A percentile compares a stretch with the other conserved stretches of the same genome.
Conservation (phyloP, 2,329 filamentous ascomycete genomes). For the Colletotrichum eleusines region DNA sequence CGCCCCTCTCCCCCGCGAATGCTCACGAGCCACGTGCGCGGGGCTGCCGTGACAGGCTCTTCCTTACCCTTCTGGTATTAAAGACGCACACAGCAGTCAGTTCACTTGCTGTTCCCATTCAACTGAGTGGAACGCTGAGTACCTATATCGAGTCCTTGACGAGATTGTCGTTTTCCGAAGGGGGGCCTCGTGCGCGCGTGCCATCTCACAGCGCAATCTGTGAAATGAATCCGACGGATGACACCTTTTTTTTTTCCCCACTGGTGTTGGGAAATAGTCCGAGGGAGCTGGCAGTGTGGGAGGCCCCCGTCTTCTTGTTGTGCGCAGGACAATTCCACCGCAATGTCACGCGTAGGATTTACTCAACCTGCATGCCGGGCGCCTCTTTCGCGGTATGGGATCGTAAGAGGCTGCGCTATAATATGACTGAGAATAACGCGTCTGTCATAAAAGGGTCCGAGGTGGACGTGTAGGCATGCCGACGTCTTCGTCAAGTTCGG, state of each 20-base stretch:
- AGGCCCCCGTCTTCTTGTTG: neutral
- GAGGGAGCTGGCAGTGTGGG: neutral
- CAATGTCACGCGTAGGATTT: slow-evolving; percentile 11
- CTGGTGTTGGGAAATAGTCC: neutral
- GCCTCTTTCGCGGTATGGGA: neutral
- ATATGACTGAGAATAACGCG: neutral
- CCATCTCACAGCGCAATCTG: neutral
- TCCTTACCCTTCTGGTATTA: neutral
- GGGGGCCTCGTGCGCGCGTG: neutral
- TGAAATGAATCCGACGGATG: too few relatives aligned
- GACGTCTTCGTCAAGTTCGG: neutral
- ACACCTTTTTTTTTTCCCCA: too few relatives aligned
- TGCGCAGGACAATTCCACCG: neutral
- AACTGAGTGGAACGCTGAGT: neutral
- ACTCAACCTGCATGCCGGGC: neutral
- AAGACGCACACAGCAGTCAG: neutral
- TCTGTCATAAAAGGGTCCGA: neutral
- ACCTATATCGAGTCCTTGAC: neutral
- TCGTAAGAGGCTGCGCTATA: neutral
- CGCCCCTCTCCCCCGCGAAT: neutral
- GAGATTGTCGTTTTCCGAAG: too few relatives aligned
- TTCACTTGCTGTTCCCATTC: slow-evolving; percentile 13
- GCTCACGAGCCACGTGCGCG: neutral
- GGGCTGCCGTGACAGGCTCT: slow-evolving; percentile 6
- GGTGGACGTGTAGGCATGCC: neutral